phyloP scores from a whole-genome alignment of 305 asterid genomes.

The Fraxinus sp. region DNA sequence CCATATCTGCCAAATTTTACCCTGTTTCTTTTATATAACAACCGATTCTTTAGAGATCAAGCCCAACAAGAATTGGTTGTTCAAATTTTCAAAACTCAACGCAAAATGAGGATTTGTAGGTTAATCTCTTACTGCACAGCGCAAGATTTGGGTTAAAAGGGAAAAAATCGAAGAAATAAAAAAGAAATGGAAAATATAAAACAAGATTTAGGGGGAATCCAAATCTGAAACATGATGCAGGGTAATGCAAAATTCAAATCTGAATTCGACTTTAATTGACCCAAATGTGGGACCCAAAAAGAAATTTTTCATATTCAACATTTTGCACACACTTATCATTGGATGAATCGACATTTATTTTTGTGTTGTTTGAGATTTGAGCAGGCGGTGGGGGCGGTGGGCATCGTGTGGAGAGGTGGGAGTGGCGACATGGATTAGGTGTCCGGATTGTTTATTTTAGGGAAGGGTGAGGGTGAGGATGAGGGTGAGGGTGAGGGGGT shows the following conservation, averaged over 20 bases:
- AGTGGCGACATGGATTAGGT: too few relatives aligned
- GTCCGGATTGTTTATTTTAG: too few relatives aligned
- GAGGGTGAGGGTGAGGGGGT: too few relatives aligned
- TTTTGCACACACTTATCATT: not conserved
- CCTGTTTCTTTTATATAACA: not conserved
- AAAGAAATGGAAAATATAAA: not conserved
- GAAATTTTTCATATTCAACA: not conserved
- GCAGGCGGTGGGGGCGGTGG: too few relatives aligned
- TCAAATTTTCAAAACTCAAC: not conserved
- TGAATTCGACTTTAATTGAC: not conserved
- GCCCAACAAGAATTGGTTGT: constrained; percentile 4
- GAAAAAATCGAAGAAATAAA: not conserved
- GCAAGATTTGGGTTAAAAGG: not conserved
- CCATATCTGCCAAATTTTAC: constrained; percentile 32
- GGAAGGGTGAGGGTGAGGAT: too few relatives aligned
- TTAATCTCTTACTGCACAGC: constrained; percentile 27
- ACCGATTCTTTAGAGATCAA: not conserved
- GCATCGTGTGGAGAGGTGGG: too few relatives aligned
- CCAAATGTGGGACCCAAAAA: constrained; percentile 31
- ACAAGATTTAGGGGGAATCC: not conserved
- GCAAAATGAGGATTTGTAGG: not conserved
- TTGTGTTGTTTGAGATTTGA: too few relatives aligned
- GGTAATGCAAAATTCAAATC: not conserved
- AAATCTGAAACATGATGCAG: not conserved
- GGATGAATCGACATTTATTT: not conserved